Conservation (phyloP, 345 rosid genomes). For the Melastoma malabathricum region DNA sequence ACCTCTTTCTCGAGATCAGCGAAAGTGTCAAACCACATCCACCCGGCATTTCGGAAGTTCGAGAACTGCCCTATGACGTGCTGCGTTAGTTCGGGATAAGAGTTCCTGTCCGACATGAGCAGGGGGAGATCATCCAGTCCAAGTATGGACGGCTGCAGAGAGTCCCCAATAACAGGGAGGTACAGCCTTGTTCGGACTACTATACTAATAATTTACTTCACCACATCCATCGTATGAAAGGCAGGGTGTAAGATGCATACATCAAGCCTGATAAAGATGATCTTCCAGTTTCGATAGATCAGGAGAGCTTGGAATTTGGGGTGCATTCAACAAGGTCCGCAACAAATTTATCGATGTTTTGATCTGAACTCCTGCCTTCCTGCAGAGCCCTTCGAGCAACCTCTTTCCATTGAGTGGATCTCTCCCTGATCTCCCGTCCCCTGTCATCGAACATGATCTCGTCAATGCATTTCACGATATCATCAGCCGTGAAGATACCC, state of each 20-base stretch:
- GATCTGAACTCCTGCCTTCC: constrained; percentile 47
- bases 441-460: constrained; percentile 42
- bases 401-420: constrained; percentile 35
- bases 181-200: no score
- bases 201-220: no score
- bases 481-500: constrained; percentile 26
- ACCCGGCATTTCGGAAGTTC: constrained; percentile 19
- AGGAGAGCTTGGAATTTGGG: no score
- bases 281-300: no score
- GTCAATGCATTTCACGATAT: constrained; percentile 26
- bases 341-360: constrained; percentile 26
- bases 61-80: constrained; percentile 16
- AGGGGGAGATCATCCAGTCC: constrained; percentile 27
- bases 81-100: constrained; percentile 8
- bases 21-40: constrained; percentile 35
- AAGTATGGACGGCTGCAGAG: constrained; percentile 22
- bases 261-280: no score
- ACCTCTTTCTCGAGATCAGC: constrained; percentile 36
- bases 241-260: no score
- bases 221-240: no score
- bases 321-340: neutral
- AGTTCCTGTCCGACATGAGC: constrained; percentile 12
- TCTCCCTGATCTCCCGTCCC: constrained; percentile 22
- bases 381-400: constrained; percentile 27
- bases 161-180: constrained; percentile 2